Evolutionary conservation across 1,284 basidiomycete genomes (phyloP).

Genomic region (Testicularia cyperi): DNA sequence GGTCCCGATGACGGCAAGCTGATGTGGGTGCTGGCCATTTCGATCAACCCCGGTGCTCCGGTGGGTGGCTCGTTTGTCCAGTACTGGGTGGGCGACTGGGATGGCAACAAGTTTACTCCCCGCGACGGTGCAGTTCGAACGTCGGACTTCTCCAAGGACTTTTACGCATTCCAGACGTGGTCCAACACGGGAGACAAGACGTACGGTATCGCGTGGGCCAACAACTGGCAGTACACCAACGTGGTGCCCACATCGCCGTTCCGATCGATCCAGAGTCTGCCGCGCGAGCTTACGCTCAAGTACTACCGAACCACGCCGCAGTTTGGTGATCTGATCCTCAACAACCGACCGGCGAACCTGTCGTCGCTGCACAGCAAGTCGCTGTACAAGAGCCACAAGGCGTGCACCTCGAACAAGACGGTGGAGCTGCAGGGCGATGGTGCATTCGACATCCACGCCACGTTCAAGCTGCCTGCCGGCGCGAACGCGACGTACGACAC

Average conservation of each 20-base stretch:
- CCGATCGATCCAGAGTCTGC: constrained; percentile 60
- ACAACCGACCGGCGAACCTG: constrained; percentile 55
- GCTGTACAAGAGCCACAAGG: constrained; percentile 18
- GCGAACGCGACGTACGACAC: constrained; percentile 27
- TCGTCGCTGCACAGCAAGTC: constrained; percentile 37
- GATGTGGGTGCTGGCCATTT: constrained; percentile 42
- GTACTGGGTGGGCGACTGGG: constrained; percentile 62
- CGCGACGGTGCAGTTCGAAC: constrained; percentile 56
- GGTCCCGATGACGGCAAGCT: constrained; percentile 46
- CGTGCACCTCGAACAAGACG: constrained; percentile 35
- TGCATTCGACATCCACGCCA: constrained; percentile 58
- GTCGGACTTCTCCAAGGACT: constrained; percentile 62
- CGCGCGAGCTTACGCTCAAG: constrained; percentile 53
- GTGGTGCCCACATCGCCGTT: constrained; percentile 61
- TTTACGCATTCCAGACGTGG: constrained; percentile 62
- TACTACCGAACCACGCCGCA: constrained; percentile 50
- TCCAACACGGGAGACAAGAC: constrained; percentile 48
- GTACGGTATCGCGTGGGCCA: constrained; percentile 61
- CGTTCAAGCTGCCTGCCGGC: constrained; percentile 39
- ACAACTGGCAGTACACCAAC: constrained; percentile 62
- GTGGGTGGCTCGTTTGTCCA: constrained; percentile 60
- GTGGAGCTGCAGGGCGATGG: constrained; percentile 48
- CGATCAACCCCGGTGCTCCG: constrained; percentile 52
- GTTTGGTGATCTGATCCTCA: constrained; percentile 55
- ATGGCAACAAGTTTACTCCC: constrained; percentile 60